Evolutionary conservation across 805 yeast genomes (phyloP), one percentile per base, ranked within the genome.

Genomic region (Kodamaea fukazawae): DNA sequence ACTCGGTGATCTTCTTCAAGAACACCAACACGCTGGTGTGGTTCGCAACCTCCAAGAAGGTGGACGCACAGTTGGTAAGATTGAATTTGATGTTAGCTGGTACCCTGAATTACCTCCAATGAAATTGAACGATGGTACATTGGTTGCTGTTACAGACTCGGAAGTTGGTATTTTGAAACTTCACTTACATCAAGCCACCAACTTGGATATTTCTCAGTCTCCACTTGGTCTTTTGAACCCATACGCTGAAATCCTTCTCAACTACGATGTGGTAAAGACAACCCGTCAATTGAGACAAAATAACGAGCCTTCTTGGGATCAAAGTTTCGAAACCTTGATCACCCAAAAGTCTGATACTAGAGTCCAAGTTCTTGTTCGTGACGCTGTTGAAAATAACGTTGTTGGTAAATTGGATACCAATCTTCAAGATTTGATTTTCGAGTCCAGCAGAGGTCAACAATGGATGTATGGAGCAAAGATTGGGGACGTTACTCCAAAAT

Each of bases 281-380:
- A 76, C 79, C 40, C 78, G 93, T 67, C 73, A 75, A 23, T 67
- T 84, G 55, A 80, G 78, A 52, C 74, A 78, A 53, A 72, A 79
- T 7, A 86, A 84, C 51, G 87, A 81, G 52, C 95, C 95, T 12
- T 65, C 80, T 9, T 86, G 85, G 80, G 80, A 78, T 43, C 79
- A 79, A 51, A 57, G 72, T 20, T 60, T 79, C 41, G 95, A 86
- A 60, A 55, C 76, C 4, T 68, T 86, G 48, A 63, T 86, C 27
- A 73, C 80, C 4, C 73, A 83, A 20, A 86, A 81, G 56, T 70
- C 81, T 1, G 63, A 61, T 23, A 73, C 89, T 12, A 65, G 66
- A 17, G 49, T 84, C 20, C 75, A 70, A 45, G 61, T 86, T n/a
- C 57, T 76, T 16, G 69, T 86, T 17, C 80, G 73, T 53, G 90